Percentiles rank a stretch among this genome's conserved stretches.
phyloP scores from a whole-genome alignment of 805 yeast species.

The Debaryomyces maramus region DNA sequence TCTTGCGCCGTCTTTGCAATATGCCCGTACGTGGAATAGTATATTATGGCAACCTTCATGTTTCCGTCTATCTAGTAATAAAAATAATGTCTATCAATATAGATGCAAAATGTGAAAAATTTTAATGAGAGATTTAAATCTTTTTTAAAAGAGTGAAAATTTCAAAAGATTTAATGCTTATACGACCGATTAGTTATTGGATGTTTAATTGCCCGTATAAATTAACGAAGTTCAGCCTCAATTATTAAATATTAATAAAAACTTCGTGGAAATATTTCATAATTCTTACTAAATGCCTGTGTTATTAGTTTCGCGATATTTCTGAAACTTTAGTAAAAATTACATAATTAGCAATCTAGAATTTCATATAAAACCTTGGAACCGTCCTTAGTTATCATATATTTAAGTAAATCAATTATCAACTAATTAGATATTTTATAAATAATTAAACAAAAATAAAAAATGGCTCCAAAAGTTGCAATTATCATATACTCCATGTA shows the following conservation, averaged over 20 bases:
- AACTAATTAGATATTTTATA: background rate
- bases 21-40: slow-evolving; percentile 83
- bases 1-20: slow-evolving; percentile 67
- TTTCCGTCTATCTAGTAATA: background rate
- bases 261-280: no score
- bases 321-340: background rate
- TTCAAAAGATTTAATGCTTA: background rate
- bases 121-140: background rate
- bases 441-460: slow-evolving; percentile 8
- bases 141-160: background rate
- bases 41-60: slow-evolving; percentile 67
- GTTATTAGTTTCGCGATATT: no score
- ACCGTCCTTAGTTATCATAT: no score
- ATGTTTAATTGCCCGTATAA: no score
- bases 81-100: no score
- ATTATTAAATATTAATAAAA: background rate
- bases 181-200: no score
- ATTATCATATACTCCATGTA: slow-evolving; percentile 65
- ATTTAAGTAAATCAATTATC: no score
- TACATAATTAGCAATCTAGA: no score
- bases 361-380: no score
- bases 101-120: background rate
- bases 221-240: no score
- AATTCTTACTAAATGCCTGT: no score
- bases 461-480: slow-evolving; percentile 41